Base-by-base conservation (phyloP, 148 eudicot genomes). In the Rhododendron kiyosumense region DNA sequence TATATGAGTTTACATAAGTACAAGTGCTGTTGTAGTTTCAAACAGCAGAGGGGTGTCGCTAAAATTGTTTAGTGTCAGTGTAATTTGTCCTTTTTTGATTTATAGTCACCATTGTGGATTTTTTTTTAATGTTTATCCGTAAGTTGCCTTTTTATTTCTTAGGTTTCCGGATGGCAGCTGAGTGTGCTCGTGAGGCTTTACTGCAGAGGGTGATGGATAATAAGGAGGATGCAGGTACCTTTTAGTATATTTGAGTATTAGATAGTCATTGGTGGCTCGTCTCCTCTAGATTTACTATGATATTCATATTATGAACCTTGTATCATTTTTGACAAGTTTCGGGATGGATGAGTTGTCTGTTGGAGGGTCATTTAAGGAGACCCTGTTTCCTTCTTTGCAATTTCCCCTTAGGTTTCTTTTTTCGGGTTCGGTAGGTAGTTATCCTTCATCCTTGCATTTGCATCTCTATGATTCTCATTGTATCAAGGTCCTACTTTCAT, bases 131-230 rank as follows among this genome's bases (percentile, higher is more conserved):
- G 49, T 79, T 9, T 78, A 10, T 59, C 65, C 57, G 7, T 20
- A 32, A 36, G 48, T 71, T 79, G 32, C 28, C 7, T 79, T 26
- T 41, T 18, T 80, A 1, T 85, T 83, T 79, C 76, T 84, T 85
- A 97, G 98, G 99, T 88, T 95, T 92, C 52, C 93, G 99, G 85
- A 94, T 95, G 99, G 98, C 99, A 22, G 91, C 98, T 87, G 99
- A 97, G 86, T 94, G 96, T 93, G 99, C 98, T 81, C 94, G 90
- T 41, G 88, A 85, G 83, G 98, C 98, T 73, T 91, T 97, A 89
- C 80, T 93, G 89, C 93, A 90, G 85, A 95, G 84, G 90, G 99
- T 97, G 81, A 90, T 93, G 83, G 98, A 97, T 87, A 94, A 97
- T 88, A 95, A 94, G 87, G 91, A 88, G 57, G 95, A 95, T 89